Percentiles rank a stretch among this genome's conserved stretches.
Evolutionary conservation across 306 rosid species (phyloP).

Genomic region (Dicorynia guianensis): DNA sequence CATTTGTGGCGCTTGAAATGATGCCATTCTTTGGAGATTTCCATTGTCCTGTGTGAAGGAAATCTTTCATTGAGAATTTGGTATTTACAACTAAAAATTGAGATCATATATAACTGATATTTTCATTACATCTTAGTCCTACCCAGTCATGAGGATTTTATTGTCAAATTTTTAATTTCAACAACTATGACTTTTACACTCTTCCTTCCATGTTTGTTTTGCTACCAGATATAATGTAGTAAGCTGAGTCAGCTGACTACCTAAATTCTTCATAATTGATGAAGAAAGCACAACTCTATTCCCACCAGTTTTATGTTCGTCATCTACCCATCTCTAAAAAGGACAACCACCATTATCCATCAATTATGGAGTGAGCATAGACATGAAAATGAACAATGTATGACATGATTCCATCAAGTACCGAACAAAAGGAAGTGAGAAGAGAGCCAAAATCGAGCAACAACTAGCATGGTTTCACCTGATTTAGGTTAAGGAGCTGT

Average conservation of each 20-base stretch:
- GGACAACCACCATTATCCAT: not conserved
- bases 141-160: conserved; percentile 18
- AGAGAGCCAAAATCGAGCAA: conserved; percentile 27
- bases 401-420: not conserved
- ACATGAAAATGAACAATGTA: not conserved
- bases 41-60: conserved; percentile 67
- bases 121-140: not conserved
- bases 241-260: conserved; percentile 1
- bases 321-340: not conserved
- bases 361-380: conserved; percentile 1
- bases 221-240: not conserved
- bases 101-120: conserved; percentile 21
- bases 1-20: conserved; percentile 65
- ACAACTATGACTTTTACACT: not conserved
- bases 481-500: conserved; percentile 3
- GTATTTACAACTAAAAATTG: conserved; percentile 19
- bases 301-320: not conserved
- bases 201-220: not conserved
- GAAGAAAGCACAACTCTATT: not conserved
- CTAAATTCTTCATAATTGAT: not conserved
- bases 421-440: not conserved
- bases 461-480: conserved; percentile 5
- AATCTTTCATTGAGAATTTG: conserved; percentile 33
- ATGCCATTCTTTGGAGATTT: conserved; percentile 63
- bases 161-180: not conserved